Evolutionary conservation across 345 rosid genomes (phyloP).

Genomic region (Kandelia obovata): DNA sequence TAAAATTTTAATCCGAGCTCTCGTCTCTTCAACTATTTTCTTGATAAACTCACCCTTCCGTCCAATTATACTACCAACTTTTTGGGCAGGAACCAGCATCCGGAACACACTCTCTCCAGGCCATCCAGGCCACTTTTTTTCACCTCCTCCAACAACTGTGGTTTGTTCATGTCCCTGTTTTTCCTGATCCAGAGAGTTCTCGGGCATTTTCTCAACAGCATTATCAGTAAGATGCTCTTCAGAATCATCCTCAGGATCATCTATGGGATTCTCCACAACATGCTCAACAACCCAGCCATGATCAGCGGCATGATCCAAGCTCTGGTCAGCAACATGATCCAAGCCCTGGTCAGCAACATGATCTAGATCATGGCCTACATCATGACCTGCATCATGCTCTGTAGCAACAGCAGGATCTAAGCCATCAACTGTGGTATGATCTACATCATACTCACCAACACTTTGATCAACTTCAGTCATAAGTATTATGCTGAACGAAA

Average conservation of each 20-base stretch:
- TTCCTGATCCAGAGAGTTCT: constrained; percentile 16
- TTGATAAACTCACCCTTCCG: constrained; percentile 96
- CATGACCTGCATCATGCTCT: constrained; percentile 10
- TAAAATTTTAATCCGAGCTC: constrained; percentile 95
- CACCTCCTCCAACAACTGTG: constrained; percentile 40
- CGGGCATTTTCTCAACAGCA: constrained; percentile 11
- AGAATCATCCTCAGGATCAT: constrained; percentile 7
- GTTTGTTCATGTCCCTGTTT: constrained; percentile 17
- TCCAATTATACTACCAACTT: constrained; percentile 98
- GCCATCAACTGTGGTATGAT: neutral
- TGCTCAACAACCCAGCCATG: constrained; percentile 9
- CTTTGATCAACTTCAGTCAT: constrained; percentile 24
- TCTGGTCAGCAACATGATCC: constrained; percentile 5
- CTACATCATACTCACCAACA: constrained; percentile 20
- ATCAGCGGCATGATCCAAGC: constrained; percentile 13
- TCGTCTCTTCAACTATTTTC: constrained; percentile 94
- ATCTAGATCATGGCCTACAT: neutral
- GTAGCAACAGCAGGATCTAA: too few relatives aligned
- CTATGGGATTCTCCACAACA: constrained; percentile 9
- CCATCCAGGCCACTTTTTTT: constrained; percentile 99
- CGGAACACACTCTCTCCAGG: constrained; percentile 99
- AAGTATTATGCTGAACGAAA: constrained; percentile 11
- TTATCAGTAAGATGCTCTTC: constrained; percentile 8
- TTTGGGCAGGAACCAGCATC: constrained; percentile 96
- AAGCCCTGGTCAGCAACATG: constrained; percentile 4